Evolutionary conservation across 2,329 filamentous ascomycete species (phyloP), one percentile per base, ranked within the genome.

Genomic region (Neonectria magnoliae): DNA sequence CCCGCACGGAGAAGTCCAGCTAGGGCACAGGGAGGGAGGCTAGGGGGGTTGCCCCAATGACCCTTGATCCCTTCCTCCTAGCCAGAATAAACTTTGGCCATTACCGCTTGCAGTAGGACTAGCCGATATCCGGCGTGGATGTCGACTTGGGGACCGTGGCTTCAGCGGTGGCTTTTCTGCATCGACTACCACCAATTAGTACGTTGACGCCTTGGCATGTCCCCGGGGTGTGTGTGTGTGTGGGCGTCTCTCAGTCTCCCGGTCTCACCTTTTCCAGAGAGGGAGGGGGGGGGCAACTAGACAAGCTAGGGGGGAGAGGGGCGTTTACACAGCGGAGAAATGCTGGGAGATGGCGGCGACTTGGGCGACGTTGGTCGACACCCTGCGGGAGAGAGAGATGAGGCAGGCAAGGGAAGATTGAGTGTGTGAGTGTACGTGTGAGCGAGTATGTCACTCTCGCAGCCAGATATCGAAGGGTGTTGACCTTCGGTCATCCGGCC

Each of bases 111-210:
- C 64, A 66, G 64, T 31, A 45, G 48, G 45, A 62, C 71, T 73
- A 72, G 67, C 67, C 68, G 65, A 70, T 65, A 70, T 72, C 70
- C 70, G 70, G 70, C 64, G 64, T 64, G 69, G 64, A 60, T 22
- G 18, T 41, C 22, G 41, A n/a, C 53, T 45, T 38, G 50, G 41
- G 59, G 57, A 48, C 65, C 57, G 52, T 59, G 61, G 48, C 51
- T 41, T 33, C 47, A 48, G 55, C 44, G 42, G 47, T 36, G 31
- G 44, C 54, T 36, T 14, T 57, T 47, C 45, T 47, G 27, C 54
- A 57, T 29, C 31, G 14, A 20, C 54, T 25, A 31, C 50, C 50
- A 53, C 38, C 9, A 20, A 42, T 42, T 42, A 51, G 48, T 51
- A n/a, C 48, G 27, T 20, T 10, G 29, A 51, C n/a, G 48, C 48